These are phyloP conservation scores for Ceratobasidium sp. DNA, from an alignment of 1,284 basidiomycete species.

Conservation along the genomic window DNA sequence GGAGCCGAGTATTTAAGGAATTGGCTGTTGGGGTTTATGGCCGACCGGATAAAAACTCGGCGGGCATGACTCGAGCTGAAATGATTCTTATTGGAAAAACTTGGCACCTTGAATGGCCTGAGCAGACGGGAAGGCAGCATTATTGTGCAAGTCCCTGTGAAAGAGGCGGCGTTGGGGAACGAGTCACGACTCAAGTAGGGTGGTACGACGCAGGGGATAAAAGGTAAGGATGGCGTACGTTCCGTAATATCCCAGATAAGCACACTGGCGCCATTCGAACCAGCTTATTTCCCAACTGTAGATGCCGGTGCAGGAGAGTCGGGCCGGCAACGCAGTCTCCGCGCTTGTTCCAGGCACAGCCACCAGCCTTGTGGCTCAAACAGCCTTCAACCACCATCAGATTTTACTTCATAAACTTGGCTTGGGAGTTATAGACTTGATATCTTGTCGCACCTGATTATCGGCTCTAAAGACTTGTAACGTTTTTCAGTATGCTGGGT, in stretches of 20 bases:
- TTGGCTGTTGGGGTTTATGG: neutral
- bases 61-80: slow-evolving; percentile 20
- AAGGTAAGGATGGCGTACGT: neutral
- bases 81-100: neutral
- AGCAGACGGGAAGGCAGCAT: slow-evolving; percentile 13
- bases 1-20: neutral
- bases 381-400: neutral
- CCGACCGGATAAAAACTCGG: neutral
- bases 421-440: neutral
- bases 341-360: slow-evolving; percentile 18
- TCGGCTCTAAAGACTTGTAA: neutral
- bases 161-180: slow-evolving; percentile 6
- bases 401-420: neutral
- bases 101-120: neutral
- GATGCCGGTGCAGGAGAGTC: neutral
- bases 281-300: neutral
- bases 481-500: slow-evolving; percentile 64
- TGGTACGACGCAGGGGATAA: neutral
- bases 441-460: neutral
- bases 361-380: slow-evolving; percentile 4
- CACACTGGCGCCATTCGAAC: slow-evolving; percentile 17
- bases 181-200: neutral
- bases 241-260: slow-evolving; percentile 2
- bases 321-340: neutral
- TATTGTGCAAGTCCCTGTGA: slow-evolving; percentile 11